These are phyloP conservation scores for Sclerotinia sclerotiorum DNA, from an alignment of 2,329 filamentous ascomycete species.

Conservation along the genomic window DNA sequence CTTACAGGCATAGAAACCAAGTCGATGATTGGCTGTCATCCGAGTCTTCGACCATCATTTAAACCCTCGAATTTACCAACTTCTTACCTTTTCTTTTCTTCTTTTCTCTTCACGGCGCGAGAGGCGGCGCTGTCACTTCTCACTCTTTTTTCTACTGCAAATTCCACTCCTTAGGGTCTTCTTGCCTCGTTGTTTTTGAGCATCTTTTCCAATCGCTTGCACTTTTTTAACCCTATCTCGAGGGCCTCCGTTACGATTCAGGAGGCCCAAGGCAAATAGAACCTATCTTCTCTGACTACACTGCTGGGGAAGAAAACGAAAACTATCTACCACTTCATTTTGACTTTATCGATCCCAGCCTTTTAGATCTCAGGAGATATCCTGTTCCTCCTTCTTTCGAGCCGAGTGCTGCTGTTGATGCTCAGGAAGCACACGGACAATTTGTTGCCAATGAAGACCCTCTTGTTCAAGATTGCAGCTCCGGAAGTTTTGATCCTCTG, in stretches of 20 bases:
- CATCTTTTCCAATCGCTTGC: background rate
- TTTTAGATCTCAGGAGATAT: constrained; percentile 18
- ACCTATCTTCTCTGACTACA: constrained; percentile 10
- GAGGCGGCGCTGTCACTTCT: constrained; percentile 12
- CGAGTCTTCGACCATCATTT: background rate
- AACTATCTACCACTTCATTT: background rate
- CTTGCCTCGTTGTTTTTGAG: background rate
- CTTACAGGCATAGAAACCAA: too few relatives aligned
- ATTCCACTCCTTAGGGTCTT: background rate
- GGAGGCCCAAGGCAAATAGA: constrained; percentile 21
- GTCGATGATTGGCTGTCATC: background rate
- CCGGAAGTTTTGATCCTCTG: constrained; percentile 3
- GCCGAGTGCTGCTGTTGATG: constrained; percentile 1
- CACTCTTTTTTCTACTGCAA: background rate
- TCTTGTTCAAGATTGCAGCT: background rate
- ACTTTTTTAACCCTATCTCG: background rate
- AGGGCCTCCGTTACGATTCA: constrained; percentile 16
- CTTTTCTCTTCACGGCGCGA: constrained; percentile 13
- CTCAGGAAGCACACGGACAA: background rate
- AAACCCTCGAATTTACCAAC: background rate
- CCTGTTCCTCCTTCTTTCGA: constrained; percentile 3
- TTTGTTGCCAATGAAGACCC: constrained; percentile 8
- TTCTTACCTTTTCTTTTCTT: background rate
- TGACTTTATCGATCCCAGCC: constrained; percentile 20
- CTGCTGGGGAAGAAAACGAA: constrained; percentile 12